phyloP scores from a whole-genome alignment of 1,139 yeast species.

The Blastobotrys illinoisensis region DNA sequence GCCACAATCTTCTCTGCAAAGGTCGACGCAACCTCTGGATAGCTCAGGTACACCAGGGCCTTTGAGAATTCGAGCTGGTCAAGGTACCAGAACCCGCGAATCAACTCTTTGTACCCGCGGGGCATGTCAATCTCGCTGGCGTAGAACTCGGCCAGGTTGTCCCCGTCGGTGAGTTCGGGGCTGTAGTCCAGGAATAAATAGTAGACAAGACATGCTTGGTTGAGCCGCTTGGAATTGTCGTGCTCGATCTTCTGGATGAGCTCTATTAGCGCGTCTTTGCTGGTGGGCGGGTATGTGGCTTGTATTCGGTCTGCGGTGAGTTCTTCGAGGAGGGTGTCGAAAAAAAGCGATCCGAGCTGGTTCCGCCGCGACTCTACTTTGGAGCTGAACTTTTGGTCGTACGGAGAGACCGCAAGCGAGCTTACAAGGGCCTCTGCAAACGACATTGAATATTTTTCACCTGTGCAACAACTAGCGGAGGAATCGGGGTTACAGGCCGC shows the following conservation, averaged over 20 bases:
- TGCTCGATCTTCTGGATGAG: conserved; percentile 23
- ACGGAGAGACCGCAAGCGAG: conserved; percentile 22
- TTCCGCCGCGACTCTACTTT: conserved; percentile 12
- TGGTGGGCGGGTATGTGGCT: conserved; percentile 25
- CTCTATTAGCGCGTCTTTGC: conserved; percentile 15
- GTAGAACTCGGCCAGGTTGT: conserved; percentile 27
- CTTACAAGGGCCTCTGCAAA: conserved; percentile 29
- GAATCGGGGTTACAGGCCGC: too few species aligned
- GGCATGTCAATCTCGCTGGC: conserved; percentile 28
- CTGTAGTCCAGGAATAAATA: conserved; percentile 30
- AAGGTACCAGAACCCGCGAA: conserved; percentile 24
- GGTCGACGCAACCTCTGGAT: conserved; percentile 21
- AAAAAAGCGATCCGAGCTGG: conserved; percentile 20
- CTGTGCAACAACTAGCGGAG: not conserved
- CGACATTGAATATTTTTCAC: conserved; percentile 5
- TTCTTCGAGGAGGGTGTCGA: conserved; percentile 25
- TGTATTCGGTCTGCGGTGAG: conserved; percentile 14
- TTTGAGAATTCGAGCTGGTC: conserved; percentile 19
- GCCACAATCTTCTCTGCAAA: conserved; percentile 21
- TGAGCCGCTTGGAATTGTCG: conserved; percentile 12
- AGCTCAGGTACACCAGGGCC: conserved; percentile 21
- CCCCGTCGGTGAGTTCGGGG: conserved; percentile 13
- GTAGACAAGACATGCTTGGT: conserved; percentile 23
- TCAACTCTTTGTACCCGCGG: conserved; percentile 20
- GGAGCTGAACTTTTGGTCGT: conserved; percentile 11